phyloP scores from a whole-genome alignment of 106 monocot species.

The Phalaenopsis aphrodite region DNA sequence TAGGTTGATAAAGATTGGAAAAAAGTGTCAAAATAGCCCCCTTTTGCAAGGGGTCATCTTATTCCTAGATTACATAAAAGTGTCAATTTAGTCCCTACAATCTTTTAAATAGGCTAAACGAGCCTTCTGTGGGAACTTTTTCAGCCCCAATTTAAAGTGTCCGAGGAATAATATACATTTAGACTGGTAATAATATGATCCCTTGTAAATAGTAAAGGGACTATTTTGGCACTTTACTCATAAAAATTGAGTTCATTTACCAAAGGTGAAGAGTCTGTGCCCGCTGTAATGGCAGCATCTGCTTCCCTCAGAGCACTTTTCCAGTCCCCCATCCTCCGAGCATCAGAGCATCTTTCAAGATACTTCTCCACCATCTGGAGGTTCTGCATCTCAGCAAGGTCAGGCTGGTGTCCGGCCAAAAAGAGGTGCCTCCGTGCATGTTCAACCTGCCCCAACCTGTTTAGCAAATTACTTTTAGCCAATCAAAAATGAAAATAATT shows the following conservation, averaged over 20 bases:
- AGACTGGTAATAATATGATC: no score
- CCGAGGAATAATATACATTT: no score
- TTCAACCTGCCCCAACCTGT: conserved; percentile 74
- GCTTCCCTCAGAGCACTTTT: conserved; percentile 62
- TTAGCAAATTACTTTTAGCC: neutral
- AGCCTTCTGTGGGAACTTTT: no score
- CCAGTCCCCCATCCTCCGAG: conserved; percentile 70
- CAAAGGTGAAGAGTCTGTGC: conserved; percentile 62
- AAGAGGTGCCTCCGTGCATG: conserved; percentile 45
- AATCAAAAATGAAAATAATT: neutral
- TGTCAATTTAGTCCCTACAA: no score
- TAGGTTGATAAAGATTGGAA: no score
- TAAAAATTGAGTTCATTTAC: conserved; percentile 24
- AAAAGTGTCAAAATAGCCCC: no score
- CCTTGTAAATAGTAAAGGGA: no score
- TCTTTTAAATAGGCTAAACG: no score
- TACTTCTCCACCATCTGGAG: conserved; percentile 59
- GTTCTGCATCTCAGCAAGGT: conserved; percentile 54
- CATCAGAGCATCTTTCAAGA: conserved; percentile 37
- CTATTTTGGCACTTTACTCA: no score
- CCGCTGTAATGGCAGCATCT: conserved; percentile 63
- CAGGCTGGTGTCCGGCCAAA: conserved; percentile 29
- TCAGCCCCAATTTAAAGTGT: no score
- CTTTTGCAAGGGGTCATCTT: no score
- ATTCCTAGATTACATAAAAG: no score